Evolutionary conservation across 2,329 filamentous ascomycete species (phyloP).

Genomic region (Claviceps quebecensis): DNA sequence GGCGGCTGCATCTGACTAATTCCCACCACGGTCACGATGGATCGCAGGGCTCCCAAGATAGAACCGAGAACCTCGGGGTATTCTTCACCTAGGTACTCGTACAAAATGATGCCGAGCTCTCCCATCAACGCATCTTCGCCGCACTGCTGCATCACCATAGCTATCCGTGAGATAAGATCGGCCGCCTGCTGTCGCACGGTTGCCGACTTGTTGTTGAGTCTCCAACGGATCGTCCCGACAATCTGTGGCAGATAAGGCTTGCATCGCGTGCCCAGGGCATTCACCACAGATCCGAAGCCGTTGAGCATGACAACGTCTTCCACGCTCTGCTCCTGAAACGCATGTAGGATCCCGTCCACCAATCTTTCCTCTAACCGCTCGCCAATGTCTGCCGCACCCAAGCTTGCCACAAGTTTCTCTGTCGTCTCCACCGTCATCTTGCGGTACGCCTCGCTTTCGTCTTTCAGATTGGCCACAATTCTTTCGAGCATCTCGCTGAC

Average conservation of each 20-base stretch:
- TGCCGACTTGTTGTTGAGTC: conserved; percentile 93
- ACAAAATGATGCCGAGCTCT: conserved; percentile 85
- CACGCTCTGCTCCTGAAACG: conserved; percentile 95
- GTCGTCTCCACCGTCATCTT: conserved; percentile 99
- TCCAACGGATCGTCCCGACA: conserved; percentile 89
- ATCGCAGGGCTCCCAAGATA: conserved; percentile 85
- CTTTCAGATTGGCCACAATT: conserved; percentile 90
- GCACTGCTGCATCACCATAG: conserved; percentile 98
- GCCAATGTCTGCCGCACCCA: conserved; percentile 87
- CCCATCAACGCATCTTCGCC: conserved; percentile 92
- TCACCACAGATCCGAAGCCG: conserved; percentile 94
- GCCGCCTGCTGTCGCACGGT: conserved; percentile 95
- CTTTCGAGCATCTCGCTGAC: conserved; percentile 88
- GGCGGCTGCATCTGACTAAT: conserved; percentile 97
- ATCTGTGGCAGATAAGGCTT: conserved; percentile 96
- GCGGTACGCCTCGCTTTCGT: conserved; percentile 92
- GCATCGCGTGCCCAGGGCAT: conserved; percentile 82
- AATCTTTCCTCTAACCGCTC: conserved; percentile 85
- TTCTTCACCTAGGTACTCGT: conserved; percentile 96
- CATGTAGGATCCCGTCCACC: conserved; percentile 86
- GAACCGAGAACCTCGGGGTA: conserved; percentile 96
- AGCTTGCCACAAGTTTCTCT: conserved; percentile 85
- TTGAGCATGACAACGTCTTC: conserved; percentile 95
- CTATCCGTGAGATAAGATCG: conserved; percentile 90
- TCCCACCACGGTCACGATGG: conserved; percentile 94